Percentiles rank a stretch among this genome's conserved stretches.
Evolutionary conservation across 225 moss, liverwort and hornwort species (phyloP).

Genomic region (Lunularia cruciata): DNA sequence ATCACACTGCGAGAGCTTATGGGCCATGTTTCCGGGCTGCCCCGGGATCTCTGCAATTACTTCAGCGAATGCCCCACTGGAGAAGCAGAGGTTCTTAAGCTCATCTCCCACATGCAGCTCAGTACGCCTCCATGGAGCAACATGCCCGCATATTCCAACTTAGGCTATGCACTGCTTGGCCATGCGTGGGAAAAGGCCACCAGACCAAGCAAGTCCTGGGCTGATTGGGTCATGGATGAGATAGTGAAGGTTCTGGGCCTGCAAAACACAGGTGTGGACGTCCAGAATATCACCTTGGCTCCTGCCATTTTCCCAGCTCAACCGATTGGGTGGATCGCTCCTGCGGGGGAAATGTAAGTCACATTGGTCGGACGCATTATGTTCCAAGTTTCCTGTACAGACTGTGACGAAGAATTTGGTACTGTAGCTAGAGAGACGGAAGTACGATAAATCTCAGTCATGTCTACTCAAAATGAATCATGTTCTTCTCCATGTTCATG

Average conservation of each 20-base stretch:
- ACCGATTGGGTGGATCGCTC: constrained; percentile 3
- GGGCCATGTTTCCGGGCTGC: constrained; percentile 38
- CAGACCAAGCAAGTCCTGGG: constrained; percentile 13
- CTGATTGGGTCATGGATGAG: constrained; percentile 12
- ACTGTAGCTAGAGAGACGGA: too few species aligned
- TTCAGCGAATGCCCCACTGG: background rate
- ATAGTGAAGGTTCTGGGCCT: constrained; percentile 18
- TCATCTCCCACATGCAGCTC: constrained; percentile 39
- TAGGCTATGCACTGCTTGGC: constrained; percentile 35
- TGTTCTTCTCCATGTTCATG: too few species aligned
- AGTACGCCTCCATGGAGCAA: constrained; percentile 39
- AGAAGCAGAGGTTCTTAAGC: constrained; percentile 22
- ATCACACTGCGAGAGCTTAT: constrained; percentile 43
- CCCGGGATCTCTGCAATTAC: constrained; percentile 20
- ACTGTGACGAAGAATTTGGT: too few species aligned
- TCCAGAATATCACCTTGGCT: constrained; percentile 17
- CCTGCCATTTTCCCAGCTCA: background rate
- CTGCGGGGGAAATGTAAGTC: constrained; percentile 22
- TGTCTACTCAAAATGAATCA: too few species aligned
- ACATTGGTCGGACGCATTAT: too few species aligned
- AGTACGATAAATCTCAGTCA: too few species aligned
- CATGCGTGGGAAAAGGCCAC: constrained; percentile 47
- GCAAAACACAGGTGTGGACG: constrained; percentile 1
- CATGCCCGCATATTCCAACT: constrained; percentile 35
- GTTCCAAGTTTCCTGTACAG: too few species aligned